phyloP scores from a whole-genome alignment of 1,284 basidiomycete species.

The Testicularia cyperi region DNA sequence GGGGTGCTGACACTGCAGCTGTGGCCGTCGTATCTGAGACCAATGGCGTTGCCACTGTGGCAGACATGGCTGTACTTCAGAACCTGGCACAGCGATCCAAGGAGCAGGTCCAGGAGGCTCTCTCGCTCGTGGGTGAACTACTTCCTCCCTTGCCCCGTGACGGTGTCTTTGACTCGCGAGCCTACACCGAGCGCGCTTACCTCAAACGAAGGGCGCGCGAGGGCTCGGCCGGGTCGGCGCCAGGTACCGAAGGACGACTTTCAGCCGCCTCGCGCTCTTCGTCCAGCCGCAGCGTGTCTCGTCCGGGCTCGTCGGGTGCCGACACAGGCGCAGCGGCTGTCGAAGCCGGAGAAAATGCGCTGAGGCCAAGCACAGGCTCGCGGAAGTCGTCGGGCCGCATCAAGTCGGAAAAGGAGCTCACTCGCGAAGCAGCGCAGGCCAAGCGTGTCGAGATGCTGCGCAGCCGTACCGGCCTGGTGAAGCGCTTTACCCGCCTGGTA shows the following conservation, averaged over 20 bases:
- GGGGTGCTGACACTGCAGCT: slow-evolving; percentile 31
- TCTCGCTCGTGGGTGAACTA: slow-evolving; percentile 51
- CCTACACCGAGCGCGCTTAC: slow-evolving; percentile 83
- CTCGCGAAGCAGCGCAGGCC: slow-evolving; percentile 39
- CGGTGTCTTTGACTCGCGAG: slow-evolving; percentile 87
- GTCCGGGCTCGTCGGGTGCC: too few relatives aligned
- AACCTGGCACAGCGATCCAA: slow-evolving; percentile 93
- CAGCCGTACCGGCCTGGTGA: slow-evolving; percentile 42
- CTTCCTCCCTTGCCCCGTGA: slow-evolving; percentile 65
- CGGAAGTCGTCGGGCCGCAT: neutral
- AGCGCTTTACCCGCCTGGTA: slow-evolving; percentile 53
- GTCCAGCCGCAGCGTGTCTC: neutral
- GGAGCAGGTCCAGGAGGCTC: slow-evolving; percentile 65
- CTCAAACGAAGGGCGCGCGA: slow-evolving; percentile 39
- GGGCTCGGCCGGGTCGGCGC: slow-evolving; percentile 2
- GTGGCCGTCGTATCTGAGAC: slow-evolving; percentile 30
- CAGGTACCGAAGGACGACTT: neutral
- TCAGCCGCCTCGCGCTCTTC: neutral
- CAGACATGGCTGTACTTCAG: slow-evolving; percentile 94
- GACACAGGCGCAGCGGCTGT: neutral
- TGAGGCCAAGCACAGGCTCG: neutral
- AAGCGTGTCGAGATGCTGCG: slow-evolving; percentile 49
- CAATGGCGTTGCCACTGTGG: slow-evolving; percentile 37
- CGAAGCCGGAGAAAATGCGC: neutral
- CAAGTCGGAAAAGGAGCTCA: slow-evolving; percentile 43